Evolutionary conservation across 2,329 filamentous ascomycete species (phyloP), one percentile per base, ranked within the genome.

Genomic region (Aspergillus phoenicis): DNA sequence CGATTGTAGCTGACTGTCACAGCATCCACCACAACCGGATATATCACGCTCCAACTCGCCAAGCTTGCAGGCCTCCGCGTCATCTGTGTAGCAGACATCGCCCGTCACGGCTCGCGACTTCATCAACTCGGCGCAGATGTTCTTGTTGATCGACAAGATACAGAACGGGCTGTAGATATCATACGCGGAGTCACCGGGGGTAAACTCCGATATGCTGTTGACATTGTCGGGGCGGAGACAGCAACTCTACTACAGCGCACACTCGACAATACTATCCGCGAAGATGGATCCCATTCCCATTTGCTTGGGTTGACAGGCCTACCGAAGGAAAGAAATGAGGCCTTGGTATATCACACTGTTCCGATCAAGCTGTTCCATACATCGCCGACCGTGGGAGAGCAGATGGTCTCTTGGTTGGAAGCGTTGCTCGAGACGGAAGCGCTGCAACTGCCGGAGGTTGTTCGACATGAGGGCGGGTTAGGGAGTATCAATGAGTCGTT

Each of bases 341-440:
- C 81, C 0, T 78, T 87, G 0, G 71, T 79, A 5, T 83, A 87
- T 59, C 89, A 91, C 68, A 85, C 81, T 0, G 87, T 93, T 0
- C 90, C 90, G 0, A 90, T 93, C 63, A 93, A 93, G 73, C 69
- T 91, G 4, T 93, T 91, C 69, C 90, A 93, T 69, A 86, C 89
- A 60, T 82, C 87, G 0, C 83, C 86, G 0, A 80, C 80, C 1
- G 79, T 92, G 0, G 90, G 90, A 0, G 83, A 87, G 63, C 81
- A 80, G 0, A 71, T 91, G 57, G 86, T 86, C 11, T 71, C 78
- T 1, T 93, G 90, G 90, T 76, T 91, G 26, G 89, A 91, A 71
- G 77, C 80, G 24, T 73, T 93, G n/a, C 73, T 93, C 6, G 78
- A 82, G 8, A 77, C 80, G 0, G 79, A 81, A 0, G 70, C 81